Evolutionary conservation across 2,329 filamentous ascomycete species (phyloP).

Genomic region (Colletotrichum higginsianum): DNA sequence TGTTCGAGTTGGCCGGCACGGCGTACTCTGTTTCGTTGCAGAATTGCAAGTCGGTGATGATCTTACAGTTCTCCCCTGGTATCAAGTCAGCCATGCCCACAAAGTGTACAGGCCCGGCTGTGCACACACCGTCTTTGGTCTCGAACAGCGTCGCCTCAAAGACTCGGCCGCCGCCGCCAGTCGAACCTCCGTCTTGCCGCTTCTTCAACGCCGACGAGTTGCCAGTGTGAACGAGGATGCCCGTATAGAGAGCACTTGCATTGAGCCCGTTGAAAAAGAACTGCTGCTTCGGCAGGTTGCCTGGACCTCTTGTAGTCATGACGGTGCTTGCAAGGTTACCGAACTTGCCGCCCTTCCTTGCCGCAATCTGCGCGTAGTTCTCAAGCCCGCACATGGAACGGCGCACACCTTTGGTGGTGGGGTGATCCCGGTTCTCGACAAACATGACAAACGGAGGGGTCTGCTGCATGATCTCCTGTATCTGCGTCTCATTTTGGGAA

Average conservation of each 20-base stretch:
- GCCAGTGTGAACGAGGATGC: conserved; percentile 77
- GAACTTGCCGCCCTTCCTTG: conserved; percentile 67
- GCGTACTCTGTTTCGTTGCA: conserved; percentile 92
- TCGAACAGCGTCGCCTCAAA: conserved; percentile 80
- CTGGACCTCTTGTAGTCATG: conserved; percentile 78
- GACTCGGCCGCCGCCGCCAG: conserved; percentile 82
- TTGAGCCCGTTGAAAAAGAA: conserved; percentile 88
- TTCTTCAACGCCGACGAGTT: conserved; percentile 62
- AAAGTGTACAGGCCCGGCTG: too few relatives aligned
- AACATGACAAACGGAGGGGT: conserved; percentile 83
- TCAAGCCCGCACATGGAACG: conserved; percentile 88
- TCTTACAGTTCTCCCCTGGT: conserved; percentile 83
- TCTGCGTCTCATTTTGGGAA: conserved; percentile 62
- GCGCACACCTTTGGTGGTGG: conserved; percentile 76
- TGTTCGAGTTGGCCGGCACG: conserved; percentile 83
- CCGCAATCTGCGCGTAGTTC: conserved; percentile 74
- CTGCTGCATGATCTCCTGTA: conserved; percentile 68
- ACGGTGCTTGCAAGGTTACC: conserved; percentile 67
- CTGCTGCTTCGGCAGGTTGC: conserved; percentile 84
- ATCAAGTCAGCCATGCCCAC: neutral
- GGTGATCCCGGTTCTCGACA: conserved; percentile 74
- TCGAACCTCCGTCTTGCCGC: conserved; percentile 50
- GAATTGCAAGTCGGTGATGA: conserved; percentile 90
- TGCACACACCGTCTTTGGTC: conserved; percentile 79
- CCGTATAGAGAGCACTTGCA: conserved; percentile 78